Conservation (phyloP, 495 filamentous ascomycete species). For the Xylaria cubensis region DNA sequence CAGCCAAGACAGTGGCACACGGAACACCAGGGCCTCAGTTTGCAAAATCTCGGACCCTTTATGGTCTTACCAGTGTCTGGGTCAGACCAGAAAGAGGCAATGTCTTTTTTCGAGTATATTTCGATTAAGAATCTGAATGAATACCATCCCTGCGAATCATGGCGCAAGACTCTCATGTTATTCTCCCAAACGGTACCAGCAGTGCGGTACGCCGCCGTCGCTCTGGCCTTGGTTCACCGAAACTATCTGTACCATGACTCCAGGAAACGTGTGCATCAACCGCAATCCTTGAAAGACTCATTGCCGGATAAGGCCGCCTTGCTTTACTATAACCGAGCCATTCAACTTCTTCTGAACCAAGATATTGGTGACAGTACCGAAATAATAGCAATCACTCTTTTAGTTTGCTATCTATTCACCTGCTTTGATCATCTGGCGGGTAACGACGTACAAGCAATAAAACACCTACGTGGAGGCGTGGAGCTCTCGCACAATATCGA, state of each 20-base stretch:
- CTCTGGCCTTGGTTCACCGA: conserved; percentile 38
- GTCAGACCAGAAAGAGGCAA: conserved; percentile 34
- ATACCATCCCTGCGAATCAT: conserved; percentile 39
- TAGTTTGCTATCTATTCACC: conserved; percentile 37
- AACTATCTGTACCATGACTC: conserved; percentile 25
- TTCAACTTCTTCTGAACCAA: conserved; percentile 29
- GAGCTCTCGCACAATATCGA: conserved; percentile 26
- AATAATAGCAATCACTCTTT: conserved; percentile 27
- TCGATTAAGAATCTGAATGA: conserved; percentile 43
- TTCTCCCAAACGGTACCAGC: conserved; percentile 44
- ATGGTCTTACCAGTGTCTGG: conserved; percentile 29
- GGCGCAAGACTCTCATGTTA: conserved; percentile 42
- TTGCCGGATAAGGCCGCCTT: conserved; percentile 22
- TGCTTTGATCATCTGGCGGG: conserved; percentile 33
- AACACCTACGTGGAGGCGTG: conserved; percentile 31
- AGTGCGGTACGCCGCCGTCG: conserved; percentile 43
- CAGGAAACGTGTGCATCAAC: not conserved
- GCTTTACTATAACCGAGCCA: conserved; percentile 31
- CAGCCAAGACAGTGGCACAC: conserved; percentile 16
- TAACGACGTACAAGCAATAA: conserved; percentile 30
- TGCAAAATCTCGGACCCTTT: conserved; percentile 24
- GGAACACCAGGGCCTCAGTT: not conserved
- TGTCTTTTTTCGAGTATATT: conserved; percentile 41
- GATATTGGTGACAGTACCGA: conserved; percentile 9
- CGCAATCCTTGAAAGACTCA: conserved; percentile 9